Base-by-base conservation (phyloP, 2,329 filamentous ascomycete species). In the Fusarium circinatum region DNA sequence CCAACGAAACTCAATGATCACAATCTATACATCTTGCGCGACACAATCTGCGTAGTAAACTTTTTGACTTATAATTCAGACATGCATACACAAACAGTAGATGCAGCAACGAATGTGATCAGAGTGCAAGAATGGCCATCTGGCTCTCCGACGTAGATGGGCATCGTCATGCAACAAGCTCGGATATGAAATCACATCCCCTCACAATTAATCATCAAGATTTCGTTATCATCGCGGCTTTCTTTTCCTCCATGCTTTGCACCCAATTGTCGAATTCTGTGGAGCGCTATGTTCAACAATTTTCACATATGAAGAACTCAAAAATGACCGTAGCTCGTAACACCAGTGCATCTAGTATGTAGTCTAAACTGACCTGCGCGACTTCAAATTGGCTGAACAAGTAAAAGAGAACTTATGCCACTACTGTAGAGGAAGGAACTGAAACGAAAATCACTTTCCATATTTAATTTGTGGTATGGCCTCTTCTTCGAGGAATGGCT, bases 111-210 rank as follows among this genome's bases (percentile, higher is more conserved):
- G 15, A 22, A 38, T 17, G 44, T 30, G 4, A 34, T 61, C n/a
- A 30, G 24, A 62, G 39, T 73, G 52, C 55, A 62, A 63, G 51
- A 78, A 73, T 45, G 76, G 62, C 73, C 70, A 75, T 75, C 66
- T 75, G 71, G 68, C 76, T 73, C 71, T 62, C 69, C 75, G 71
- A 71, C 63, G 76, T 71, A 48, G 72, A 69, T 78, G 78, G 78
- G 78, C 79, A 80, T 80, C 75, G 79, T 75, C 78, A 79, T 79
- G 69, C 73, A 78, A 75, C 76, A 78, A 76, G 74, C 68, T 71
- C 52, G 59, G 58, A 71, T 39, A 70, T 70, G 42, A 73, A 73
- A 61, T 75, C 70, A 63, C 66, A 68, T 74, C 30, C 20, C 73
- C 69, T 45, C 60, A 73, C 56, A 60, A 67, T 75, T 58, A 55